phyloP scores from a whole-genome alignment of 768 basidiomycete species.

The Lentinus brumalis region DNA sequence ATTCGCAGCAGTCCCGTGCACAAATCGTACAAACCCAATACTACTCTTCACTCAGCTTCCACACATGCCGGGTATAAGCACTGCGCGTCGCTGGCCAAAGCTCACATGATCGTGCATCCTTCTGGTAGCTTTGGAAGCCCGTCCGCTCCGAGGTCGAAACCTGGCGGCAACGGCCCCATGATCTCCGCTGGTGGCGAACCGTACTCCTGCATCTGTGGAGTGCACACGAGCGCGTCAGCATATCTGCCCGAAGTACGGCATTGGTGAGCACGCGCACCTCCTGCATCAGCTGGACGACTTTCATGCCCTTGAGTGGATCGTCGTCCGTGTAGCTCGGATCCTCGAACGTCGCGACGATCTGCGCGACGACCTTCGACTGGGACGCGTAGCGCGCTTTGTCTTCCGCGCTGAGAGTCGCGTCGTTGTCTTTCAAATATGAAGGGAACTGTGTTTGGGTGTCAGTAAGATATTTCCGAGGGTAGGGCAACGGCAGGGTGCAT shows the following conservation, averaged over 20 bases:
- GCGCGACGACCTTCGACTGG: conserved; percentile 57
- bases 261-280: conserved; percentile 48
- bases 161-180: conserved; percentile 82
- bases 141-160: conserved; percentile 56
- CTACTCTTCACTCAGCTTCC: no score
- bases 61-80: no score
- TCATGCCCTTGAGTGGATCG: conserved; percentile 44
- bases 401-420: conserved; percentile 49
- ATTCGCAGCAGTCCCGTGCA: no score
- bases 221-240: background rate
- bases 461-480: no score
- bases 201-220: conserved; percentile 67
- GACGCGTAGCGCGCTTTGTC: conserved; percentile 66
- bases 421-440: conserved; percentile 63
- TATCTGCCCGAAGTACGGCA: background rate
- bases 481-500: conserved; percentile 18
- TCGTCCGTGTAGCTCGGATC: conserved; percentile 58
- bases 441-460: conserved; percentile 60
- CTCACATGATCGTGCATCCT: conserved; percentile 35
- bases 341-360: conserved; percentile 70
- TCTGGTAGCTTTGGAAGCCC: conserved; percentile 53
- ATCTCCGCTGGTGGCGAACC: conserved; percentile 81
- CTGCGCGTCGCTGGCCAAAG: no score
- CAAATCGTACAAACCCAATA: no score
- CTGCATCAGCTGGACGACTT: conserved; percentile 70